Percentiles rank a stretch among this genome's conserved stretches.
phyloP scores from a whole-genome alignment of 2,329 filamentous ascomycete species.

The Kalaharituber pfeilii region DNA sequence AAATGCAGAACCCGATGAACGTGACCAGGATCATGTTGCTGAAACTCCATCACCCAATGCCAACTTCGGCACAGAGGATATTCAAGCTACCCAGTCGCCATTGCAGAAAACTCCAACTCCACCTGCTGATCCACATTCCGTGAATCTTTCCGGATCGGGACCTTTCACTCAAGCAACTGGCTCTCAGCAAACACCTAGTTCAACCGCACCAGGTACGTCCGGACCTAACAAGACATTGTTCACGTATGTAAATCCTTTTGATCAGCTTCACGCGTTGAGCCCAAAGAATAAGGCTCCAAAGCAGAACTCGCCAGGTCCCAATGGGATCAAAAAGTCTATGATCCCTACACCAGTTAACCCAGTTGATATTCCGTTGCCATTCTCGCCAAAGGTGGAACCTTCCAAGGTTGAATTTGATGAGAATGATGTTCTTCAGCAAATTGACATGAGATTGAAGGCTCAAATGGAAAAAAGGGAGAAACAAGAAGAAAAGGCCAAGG shows the following conservation, averaged over 20 bases:
- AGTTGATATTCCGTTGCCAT: constrained; percentile 20
- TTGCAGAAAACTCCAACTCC: not conserved
- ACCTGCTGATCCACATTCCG: not conserved
- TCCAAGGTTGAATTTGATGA: not conserved
- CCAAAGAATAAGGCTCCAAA: constrained; percentile 42
- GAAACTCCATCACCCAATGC: not conserved
- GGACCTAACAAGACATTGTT: constrained; percentile 35
- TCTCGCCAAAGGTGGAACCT: constrained; percentile 4
- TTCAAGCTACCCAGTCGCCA: not conserved
- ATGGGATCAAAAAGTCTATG: constrained; percentile 1
- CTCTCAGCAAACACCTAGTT: constrained; percentile 5
- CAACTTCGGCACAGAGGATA: not conserved
- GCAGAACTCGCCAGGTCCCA: constrained; percentile 10
- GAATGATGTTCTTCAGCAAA: not conserved
- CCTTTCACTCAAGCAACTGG: constrained; percentile 13
- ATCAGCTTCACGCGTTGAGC: constrained; percentile 49
- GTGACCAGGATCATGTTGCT: constrained; percentile 18
- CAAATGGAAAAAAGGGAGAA: not conserved
- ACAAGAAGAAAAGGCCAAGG: not conserved
- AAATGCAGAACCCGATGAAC: not conserved
- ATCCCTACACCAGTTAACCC: constrained; percentile 27
- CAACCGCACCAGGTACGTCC: not conserved
- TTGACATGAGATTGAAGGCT: not conserved
- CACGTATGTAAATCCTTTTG: constrained; percentile 56
- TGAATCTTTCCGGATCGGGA: constrained; percentile 22